Evolutionary conservation across 129 eudicot species (phyloP), one percentile per base, ranked within the genome.

Genomic region (Helianthus annuus): DNA sequence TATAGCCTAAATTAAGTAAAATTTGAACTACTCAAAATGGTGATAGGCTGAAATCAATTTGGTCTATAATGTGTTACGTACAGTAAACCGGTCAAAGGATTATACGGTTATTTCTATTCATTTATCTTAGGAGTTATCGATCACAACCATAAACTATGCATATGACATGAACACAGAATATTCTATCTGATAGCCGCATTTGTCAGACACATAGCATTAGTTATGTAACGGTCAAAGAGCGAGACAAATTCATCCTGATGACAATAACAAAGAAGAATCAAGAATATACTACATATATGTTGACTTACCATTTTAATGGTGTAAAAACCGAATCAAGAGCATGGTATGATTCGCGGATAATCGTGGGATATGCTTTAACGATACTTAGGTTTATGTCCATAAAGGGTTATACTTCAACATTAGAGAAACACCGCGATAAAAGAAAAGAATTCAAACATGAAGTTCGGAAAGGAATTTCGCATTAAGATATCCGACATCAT

Each of bases 401-500:
- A 73, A 67, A 56, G 5, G 70, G 48, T 16, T 11, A 34, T 32
- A 68, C 69, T 66, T 68, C 72, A 63, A 59, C 40, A 42, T 70
- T 55, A 15, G 64, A 38, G 74, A 61, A 70, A 62, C 22, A 15
- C 39, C 59, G 7, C 10, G 5, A 1, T 6, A 44, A 38, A 24
- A 63, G 60, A 17, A 59, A 59, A 59, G 9, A 29, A 29, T 5
- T 59, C 56, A 68, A 64, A 69, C 15, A 81, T 78, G 86, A 82
- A 78, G 53, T 74, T 53, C 16, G 86, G 83, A 74, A 82, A 82
- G 70, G 73, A 60, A 60, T 57, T 73, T 64, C 83, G 83, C 10
- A 48, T 34, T 15, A 76, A 72, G 52, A 78, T 82, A 72, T 67
- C 83, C 14, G 66, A 38, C 53, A 67, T 75, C 67, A 68, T 82